Evolutionary conservation across 805 yeast genomes (phyloP).

Genomic region (Candida silvicultrix): DNA sequence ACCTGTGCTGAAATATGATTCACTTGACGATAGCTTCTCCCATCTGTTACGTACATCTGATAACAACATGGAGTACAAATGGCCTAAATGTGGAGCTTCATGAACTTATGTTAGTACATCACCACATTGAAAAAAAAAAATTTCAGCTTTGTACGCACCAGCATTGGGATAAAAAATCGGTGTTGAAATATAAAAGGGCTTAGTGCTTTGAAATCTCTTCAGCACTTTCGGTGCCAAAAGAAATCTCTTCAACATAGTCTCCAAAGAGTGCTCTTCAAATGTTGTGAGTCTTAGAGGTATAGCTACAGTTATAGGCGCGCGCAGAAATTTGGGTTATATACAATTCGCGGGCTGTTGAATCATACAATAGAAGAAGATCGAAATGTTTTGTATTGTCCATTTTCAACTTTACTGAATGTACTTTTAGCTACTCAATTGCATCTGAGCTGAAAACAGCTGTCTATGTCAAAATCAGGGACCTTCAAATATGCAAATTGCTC

Average conservation of each 20-base stretch:
- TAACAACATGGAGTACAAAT: slow-evolving; percentile 78
- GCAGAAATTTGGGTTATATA: too few relatives aligned
- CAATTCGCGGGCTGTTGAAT: too few relatives aligned
- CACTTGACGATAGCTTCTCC: slow-evolving; percentile 41
- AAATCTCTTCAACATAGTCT: neutral
- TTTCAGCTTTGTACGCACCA: slow-evolving; percentile 13
- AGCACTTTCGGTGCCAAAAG: neutral
- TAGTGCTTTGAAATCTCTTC: slow-evolving; percentile 3
- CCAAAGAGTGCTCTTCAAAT: neutral
- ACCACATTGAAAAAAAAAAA: neutral
- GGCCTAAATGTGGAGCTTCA: slow-evolving; percentile 82
- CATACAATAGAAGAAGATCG: too few relatives aligned
- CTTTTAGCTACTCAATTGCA: too few relatives aligned
- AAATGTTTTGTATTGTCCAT: too few relatives aligned
- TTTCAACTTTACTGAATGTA: too few relatives aligned
- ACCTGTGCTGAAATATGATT: slow-evolving; percentile 70
- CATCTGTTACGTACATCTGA: slow-evolving; percentile 78
- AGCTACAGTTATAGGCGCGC: too few relatives aligned
- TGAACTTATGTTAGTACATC: neutral
- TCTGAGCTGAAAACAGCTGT: too few relatives aligned
- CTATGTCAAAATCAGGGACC: too few relatives aligned
- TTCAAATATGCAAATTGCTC: neutral
- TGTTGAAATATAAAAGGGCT: slow-evolving; percentile 56
- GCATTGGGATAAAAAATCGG: slow-evolving; percentile 98
- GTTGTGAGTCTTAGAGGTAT: too few relatives aligned